Conservation (phyloP, 352 stramenopile species). For the Phytopythium vexans region DNA sequence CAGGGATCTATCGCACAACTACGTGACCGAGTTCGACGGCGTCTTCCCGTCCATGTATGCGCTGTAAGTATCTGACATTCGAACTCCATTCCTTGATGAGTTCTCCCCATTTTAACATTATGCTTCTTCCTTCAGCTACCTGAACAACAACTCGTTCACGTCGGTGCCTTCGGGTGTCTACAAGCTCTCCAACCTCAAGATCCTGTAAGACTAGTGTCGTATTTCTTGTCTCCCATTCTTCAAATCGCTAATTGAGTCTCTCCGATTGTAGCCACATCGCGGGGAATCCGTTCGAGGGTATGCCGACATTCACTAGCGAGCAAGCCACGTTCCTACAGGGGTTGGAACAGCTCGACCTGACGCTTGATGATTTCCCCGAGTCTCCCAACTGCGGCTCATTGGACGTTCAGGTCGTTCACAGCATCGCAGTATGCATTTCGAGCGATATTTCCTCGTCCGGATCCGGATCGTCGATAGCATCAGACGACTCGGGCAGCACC, state of each 20-base stretch:
- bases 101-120: not conserved
- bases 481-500: not conserved
- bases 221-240: not conserved
- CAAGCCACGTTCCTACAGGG: slow-evolving; percentile 3
- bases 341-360: not conserved
- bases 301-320: slow-evolving; percentile 5
- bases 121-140: not conserved
- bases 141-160: slow-evolving; percentile 6
- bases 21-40: slow-evolving; percentile 1
- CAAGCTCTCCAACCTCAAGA: not conserved
- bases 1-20: slow-evolving; percentile 6
- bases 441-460: not conserved
- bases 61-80: not conserved
- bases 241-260: not conserved
- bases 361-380: slow-evolving; percentile 1
- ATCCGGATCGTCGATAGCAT: not conserved
- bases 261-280: not conserved
- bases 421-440: slow-evolving; percentile 2
- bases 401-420: not conserved
- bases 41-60: not conserved
- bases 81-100: not conserved
- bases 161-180: not conserved
- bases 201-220: not conserved
- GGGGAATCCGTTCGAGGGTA: slow-evolving; percentile 1
- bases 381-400: slow-evolving; percentile 1